A percentile compares a stretch with the other conserved stretches of the same genome.
Evolutionary conservation across 1,284 basidiomycete species (phyloP).

Genomic region (Mycosarcoma mackinlayi): DNA sequence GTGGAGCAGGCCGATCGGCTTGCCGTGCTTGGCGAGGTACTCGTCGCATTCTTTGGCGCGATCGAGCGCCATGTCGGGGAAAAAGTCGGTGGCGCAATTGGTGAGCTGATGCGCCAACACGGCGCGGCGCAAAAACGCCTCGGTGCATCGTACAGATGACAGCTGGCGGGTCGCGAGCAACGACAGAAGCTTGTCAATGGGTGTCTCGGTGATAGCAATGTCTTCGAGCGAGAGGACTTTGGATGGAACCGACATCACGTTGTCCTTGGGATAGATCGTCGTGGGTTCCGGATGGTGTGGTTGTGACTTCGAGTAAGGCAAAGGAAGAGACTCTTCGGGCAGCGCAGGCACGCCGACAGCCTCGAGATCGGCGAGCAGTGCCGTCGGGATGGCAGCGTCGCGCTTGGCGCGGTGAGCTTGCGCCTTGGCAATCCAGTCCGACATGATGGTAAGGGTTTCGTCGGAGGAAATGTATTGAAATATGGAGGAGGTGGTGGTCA

Average conservation of each 20-base stretch:
- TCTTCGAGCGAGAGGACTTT: conserved; percentile 39
- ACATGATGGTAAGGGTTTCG: conserved; percentile 12
- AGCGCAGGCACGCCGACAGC: conserved; percentile 17
- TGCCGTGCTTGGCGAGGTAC: conserved; percentile 75
- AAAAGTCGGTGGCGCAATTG: conserved; percentile 48
- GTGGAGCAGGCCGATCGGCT: conserved; percentile 74
- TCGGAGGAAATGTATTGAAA: not conserved
- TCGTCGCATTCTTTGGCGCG: conserved; percentile 76
- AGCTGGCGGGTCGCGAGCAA: conserved; percentile 33
- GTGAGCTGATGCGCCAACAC: conserved; percentile 46
- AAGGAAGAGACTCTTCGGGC: conserved; percentile 33
- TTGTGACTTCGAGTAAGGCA: conserved; percentile 21
- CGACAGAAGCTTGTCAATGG: conserved; percentile 28
- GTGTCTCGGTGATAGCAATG: conserved; percentile 39
- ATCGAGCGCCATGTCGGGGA: conserved; percentile 73
- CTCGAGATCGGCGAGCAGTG: conserved; percentile 25
- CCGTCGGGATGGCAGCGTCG: conserved; percentile 33
- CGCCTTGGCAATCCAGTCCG: conserved; percentile 32
- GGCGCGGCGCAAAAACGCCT: conserved; percentile 43
- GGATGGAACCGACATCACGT: conserved; percentile 19
- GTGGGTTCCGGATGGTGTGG: conserved; percentile 35
- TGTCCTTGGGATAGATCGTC: conserved; percentile 34
- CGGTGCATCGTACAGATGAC: conserved; percentile 27
- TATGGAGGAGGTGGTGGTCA: not conserved
- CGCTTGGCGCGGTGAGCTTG: conserved; percentile 24